Base-by-base conservation (phyloP, 1,139 yeast genomes). In the Scheffersomyces titani region DNA sequence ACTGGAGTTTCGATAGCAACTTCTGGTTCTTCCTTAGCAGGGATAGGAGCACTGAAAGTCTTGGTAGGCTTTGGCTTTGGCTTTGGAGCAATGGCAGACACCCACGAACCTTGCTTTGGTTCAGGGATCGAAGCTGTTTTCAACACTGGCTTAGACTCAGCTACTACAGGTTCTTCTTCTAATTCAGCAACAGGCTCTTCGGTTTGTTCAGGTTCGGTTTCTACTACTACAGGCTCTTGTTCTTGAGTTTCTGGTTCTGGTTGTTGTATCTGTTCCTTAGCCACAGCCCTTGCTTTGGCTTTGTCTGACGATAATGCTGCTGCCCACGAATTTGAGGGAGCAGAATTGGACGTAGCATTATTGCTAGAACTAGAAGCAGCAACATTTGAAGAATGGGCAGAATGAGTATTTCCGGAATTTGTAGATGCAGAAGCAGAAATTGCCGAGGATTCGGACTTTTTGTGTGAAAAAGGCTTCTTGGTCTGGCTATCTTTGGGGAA, bases 71-170 rank as follows among this genome's bases (percentile, higher is more conserved):
- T 74, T 49, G 78, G 76, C 62, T 69, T 77, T 59, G 80, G 76
- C 65, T 82, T 81, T 60, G 89, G 86, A 55, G 88, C 81, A 63
- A 84, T 83, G 58, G 85, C 85, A 40, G 87, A 78, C 44, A 87
- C 88, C 89, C 88, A 84, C 5, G 87, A 76, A 20, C 77, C 72
- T 61, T 74, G 70, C 62, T 68, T 64, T 58, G 68, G 77, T 56
- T 67, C 68, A 36, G 79, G 73, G 52, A 73, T 65, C 36, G 72
- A 61, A 44, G 77, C 74, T 60, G 68, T 68, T 59, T 70, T 73
- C 61, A 70, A 68, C 50, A 64, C 70, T 47, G 73, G 71, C 55
- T 68, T 68, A 13, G 52, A 49, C 30, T 55, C 50, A 21, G 51
- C 22, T 19, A 53, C 30, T 22, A 61, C n/a, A 57, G 60, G 63